Percentiles rank a stretch among this genome's conserved stretches.
Evolutionary conservation across 1,284 basidiomycete genomes (phyloP).

Genomic region (Apiotrichum mycotoxinovorans): DNA sequence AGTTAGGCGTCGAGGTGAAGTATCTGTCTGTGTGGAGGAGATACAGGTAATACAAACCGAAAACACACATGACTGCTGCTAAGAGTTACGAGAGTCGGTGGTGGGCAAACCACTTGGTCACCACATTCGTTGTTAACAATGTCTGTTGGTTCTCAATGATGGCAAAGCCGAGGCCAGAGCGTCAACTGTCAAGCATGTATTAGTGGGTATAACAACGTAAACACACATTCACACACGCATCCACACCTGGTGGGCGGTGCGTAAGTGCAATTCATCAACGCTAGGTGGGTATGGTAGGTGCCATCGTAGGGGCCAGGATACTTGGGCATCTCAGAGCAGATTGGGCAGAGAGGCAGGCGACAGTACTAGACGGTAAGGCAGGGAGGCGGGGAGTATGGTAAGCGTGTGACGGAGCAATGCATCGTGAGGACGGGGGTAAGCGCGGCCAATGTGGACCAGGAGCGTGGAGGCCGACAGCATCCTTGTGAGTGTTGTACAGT

Average conservation of each 20-base stretch:
- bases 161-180: not conserved
- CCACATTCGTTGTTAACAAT: not conserved
- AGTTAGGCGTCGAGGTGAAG: not conserved
- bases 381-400: no score
- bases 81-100: not conserved
- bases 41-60: not conserved
- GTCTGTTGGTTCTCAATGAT: not conserved
- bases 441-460: no score
- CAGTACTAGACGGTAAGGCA: no score
- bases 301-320: not conserved
- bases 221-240: no score
- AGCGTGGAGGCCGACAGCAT: no score
- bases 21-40: not conserved
- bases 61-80: not conserved
- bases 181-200: not conserved
- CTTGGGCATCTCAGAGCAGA: not conserved
- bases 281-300: slow-evolving; percentile 1
- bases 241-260: no score
- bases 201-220: not conserved
- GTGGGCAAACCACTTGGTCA: not conserved
- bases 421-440: no score
- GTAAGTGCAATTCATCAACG: not conserved
- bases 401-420: no score
- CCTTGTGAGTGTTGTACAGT: no score
- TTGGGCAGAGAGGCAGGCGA: not conserved